Base-by-base conservation (phyloP, 805 yeast species). In the Sugiyamaella floridensis region DNA sequence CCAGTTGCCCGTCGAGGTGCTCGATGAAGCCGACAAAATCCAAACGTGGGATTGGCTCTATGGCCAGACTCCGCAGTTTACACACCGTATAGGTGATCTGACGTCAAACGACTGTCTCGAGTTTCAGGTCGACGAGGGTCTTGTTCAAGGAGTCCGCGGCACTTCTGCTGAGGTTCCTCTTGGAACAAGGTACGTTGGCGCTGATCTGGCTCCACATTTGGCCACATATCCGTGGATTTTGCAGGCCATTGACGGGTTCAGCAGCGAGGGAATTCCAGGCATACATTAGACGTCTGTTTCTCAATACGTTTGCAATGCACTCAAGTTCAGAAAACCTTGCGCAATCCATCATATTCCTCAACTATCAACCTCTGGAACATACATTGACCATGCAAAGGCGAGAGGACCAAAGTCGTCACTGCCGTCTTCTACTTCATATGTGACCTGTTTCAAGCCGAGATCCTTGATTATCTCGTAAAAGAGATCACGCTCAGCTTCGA, bases 401-500 rank as follows among this genome's bases (percentile, higher is more conserved):
- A 82, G 82, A 29, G 74, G 75, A 0, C 97, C 97, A 73, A 89
- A 90, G 64, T 90, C 97, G 63, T 92, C 99, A 51, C 69, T 71
- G 0, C 97, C 97, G 3, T 74, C 68, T 54, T 86, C 89, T 2
- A 66, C 61, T 10, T 69, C 75, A 43, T 71, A 69, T 5, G 67
- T 67, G 0, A 63, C 56, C 60, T 77, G 54, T n/a, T 44, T 49
- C 60, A 76, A 49, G 0, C 63, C 64, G 1, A 60, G 55, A 1
- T 64, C 64, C 1, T 60, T 61, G 42, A 92, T 60, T 10, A 85
- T 64, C 0, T 52, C 51, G 85, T 90, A 87, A 18, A 93, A 68
- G 10, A 61, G 44, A 2, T 71, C 74, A 57, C 98, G 71, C 51
- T 86, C 92, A 4, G 71, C 68, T 47, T 83, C 86, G 63, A 79